Conservation (phyloP, 106 monocot genomes). For the Cymbidium sinense region DNA sequence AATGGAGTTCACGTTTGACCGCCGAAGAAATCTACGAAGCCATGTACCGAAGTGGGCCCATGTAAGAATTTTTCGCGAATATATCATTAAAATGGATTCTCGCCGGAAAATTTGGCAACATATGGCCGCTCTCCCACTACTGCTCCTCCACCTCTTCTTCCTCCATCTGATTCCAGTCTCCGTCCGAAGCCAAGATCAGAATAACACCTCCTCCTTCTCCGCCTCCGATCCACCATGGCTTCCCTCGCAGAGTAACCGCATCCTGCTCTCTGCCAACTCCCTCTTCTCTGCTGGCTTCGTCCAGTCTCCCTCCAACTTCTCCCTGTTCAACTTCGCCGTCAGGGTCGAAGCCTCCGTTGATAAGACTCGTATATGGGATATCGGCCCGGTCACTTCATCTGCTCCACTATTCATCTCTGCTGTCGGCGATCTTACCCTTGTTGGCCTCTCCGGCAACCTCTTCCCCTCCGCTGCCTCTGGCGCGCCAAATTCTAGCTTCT, state of each 20-base stretch:
- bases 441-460: slow-evolving; percentile 26
- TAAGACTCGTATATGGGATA: slow-evolving; percentile 26
- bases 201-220: slow-evolving; percentile 21
- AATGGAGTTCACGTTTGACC: too few species aligned
- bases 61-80: too few species aligned
- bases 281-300: slow-evolving; percentile 60
- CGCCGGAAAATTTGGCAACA: neutral
- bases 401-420: slow-evolving; percentile 24
- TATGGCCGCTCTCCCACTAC: neutral
- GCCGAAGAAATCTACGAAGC: too few species aligned
- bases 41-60: too few species aligned
- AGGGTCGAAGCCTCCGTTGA: slow-evolving; percentile 18
- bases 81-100: too few species aligned
- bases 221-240: slow-evolving; percentile 37
- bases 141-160: too few species aligned
- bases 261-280: slow-evolving; percentile 36
- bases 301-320: neutral
- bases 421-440: slow-evolving; percentile 19
- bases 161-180: slow-evolving; percentile 7
- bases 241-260: slow-evolving; percentile 18
- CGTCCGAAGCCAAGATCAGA: neutral
- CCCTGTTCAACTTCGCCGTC: slow-evolving; percentile 30
- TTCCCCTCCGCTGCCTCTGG: neutral
- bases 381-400: slow-evolving; percentile 7
- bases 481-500: slow-evolving; percentile 9